Evolutionary conservation across 2,329 filamentous ascomycete genomes (phyloP), one percentile per base, ranked within the genome.

Genomic region (Corynespora cassiicola): DNA sequence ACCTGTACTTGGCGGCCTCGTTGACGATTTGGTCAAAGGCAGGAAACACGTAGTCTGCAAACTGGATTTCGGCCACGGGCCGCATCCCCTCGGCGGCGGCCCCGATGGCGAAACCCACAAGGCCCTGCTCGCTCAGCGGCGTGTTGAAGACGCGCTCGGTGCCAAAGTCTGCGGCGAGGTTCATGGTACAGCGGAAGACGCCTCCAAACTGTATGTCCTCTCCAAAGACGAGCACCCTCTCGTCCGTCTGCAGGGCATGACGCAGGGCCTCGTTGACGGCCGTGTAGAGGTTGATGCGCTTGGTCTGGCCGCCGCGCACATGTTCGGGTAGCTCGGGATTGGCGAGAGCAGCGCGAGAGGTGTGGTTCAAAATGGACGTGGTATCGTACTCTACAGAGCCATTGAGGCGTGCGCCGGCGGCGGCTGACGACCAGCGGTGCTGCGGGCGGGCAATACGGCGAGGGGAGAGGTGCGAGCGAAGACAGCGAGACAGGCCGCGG

Each of bases 131-230:
- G 21, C 86, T 89, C 53, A 99, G 72, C 0, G 94, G 94, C 12
- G 91, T 97, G 70, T 99, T 97, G 77, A 99, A 99, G 21, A 99
- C 91, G 40, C 94, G 80, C 41, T 94, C 87, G 2, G 82, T 79
- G 7, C 94, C 94, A 66, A 94, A 95, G 39, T 89, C 89, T 47
- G 90, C 87, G 20, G 90, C 84, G 11, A 99, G 78, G 56, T 91
- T 89, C 84, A 94, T 92, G 20, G 89, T 92, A 71, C 90, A 96
- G 39, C 94, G 82, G 63, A 99, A 99, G 11, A 99, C 94, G 36
- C 94, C 94, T 26, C 94, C 94, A 57, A 99, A 99, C 10, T 94
- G 89, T 6, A 99, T 90, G 64, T 99, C 94, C 70, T 99, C 94
- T 26, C 94, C 94, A 59, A 99, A 99, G 7, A 99, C 79, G 39